phyloP scores from a whole-genome alignment of 805 yeast genomes.

The Ogataea philodendri region DNA sequence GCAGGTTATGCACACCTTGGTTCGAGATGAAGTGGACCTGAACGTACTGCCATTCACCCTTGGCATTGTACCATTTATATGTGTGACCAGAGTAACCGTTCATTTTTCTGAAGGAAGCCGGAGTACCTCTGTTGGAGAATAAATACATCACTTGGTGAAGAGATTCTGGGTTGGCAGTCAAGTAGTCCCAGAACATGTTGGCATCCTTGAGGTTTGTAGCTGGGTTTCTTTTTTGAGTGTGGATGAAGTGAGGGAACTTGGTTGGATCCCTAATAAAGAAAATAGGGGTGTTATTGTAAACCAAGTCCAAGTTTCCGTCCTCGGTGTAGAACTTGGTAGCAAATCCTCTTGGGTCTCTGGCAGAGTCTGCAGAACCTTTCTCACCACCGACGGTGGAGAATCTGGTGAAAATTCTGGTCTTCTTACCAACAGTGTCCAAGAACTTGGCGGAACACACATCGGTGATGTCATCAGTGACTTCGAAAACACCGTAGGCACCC shows the following conservation, averaged over 20 bases:
- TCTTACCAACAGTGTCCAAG: conserved; percentile 73
- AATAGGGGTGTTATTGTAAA: conserved; percentile 82
- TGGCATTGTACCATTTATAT: conserved; percentile 72
- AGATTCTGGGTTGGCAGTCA: conserved; percentile 70
- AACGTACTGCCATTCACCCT: conserved; percentile 76
- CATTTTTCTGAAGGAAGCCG: conserved; percentile 72
- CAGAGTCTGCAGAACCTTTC: conserved; percentile 75
- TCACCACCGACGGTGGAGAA: conserved; percentile 91
- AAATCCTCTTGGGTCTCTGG: conserved; percentile 87
- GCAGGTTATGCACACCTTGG: conserved; percentile 50
- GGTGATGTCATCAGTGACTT: conserved; percentile 80
- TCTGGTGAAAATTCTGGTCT: conserved; percentile 68
- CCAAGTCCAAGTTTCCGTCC: conserved; percentile 83
- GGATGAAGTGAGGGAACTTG: conserved; percentile 85
- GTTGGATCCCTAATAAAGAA: conserved; percentile 83
- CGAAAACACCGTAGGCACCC: conserved; percentile 86
- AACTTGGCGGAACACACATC: conserved; percentile 70
- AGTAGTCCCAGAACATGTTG: conserved; percentile 82
- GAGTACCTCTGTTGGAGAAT: conserved; percentile 83
- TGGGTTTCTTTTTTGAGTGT: conserved; percentile 86
- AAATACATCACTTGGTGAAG: conserved; percentile 70
- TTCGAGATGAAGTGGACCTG: conserved; percentile 72
- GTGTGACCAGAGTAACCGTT: conserved; percentile 85
- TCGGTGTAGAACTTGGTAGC: conserved; percentile 78
- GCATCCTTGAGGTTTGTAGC: conserved; percentile 78